Base-by-base conservation (phyloP, 1,284 basidiomycete genomes). In the Pyrrhoderma noxium region DNA sequence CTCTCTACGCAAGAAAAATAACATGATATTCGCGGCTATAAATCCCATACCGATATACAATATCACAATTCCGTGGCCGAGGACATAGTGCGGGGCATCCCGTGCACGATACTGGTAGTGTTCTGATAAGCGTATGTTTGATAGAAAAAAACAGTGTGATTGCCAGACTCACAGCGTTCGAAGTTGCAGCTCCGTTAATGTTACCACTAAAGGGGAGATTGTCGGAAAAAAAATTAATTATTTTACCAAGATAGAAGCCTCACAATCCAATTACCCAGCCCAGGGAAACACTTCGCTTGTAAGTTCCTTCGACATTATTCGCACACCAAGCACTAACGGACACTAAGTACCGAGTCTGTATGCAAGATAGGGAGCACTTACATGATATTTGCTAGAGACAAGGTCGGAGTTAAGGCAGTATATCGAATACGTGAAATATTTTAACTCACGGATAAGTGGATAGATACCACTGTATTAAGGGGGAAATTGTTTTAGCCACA, bases 261-360 rank as follows among this genome's bases (percentile, higher is more conserved):
- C 35, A 66, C 65, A 62, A 65, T 31, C 78, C 75, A 50, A 85
- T 83, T 3, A 79, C 74, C 80, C 85, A 81, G 0, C 72, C 86
- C 21, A 87, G 68, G 0, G 82, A 74, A 1, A 86, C 84, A 57
- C 81, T 82, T 19, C 85, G 79, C 59, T 87, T 88, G 65, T 87
- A 89, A 0, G 77, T 74, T 8, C 85, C 83, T 67, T 87, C 83
- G 16, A 84, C 75, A 59, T 85, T 86, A 58, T 82, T 83, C 23
- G 79, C 79, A 35, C 79, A 75, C 79, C 83, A 85, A 3, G 84
- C 80, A 56, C 77, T 80, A 51, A 7, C 9, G 13, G 46, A 21
- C 42, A n/a, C n/a, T n/a, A n/a, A n/a, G n/a, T n/a, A n/a, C n/a
- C n/a, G n/a, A n/a, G n/a, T 55, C 2, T 31, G 38, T 9, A 38